Evolutionary conservation across 2,329 filamentous ascomycete species (phyloP).

Genomic region (Lachnellula hyalina): DNA sequence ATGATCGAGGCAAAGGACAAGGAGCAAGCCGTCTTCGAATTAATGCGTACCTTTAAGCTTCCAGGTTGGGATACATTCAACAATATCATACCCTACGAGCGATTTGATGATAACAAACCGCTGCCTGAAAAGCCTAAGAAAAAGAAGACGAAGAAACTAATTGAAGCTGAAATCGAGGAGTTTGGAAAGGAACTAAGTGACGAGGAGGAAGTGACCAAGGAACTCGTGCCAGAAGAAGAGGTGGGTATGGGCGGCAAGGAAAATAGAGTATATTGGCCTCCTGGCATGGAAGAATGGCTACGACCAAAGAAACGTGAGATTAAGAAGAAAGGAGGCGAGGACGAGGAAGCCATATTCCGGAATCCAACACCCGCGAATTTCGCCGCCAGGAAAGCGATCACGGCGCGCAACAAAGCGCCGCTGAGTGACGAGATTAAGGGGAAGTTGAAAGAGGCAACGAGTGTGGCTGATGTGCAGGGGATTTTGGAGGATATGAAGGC

Average conservation of each 20-base stretch:
- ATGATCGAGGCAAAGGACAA: slow-evolving; percentile 99
- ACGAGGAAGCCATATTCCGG: slow-evolving; percentile 31
- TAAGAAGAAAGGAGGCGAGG: slow-evolving; percentile 40
- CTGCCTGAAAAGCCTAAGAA: slow-evolving; percentile 42
- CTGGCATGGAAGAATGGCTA: slow-evolving; percentile 86
- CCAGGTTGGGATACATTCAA: slow-evolving; percentile 73
- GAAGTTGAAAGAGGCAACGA: slow-evolving; percentile 16
- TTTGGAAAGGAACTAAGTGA: slow-evolving; percentile 31
- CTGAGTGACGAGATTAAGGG: slow-evolving; percentile 19
- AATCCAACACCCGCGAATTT: slow-evolving; percentile 28
- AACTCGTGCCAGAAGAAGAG: slow-evolving; percentile 50
- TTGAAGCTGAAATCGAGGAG: slow-evolving; percentile 29
- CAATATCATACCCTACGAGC: slow-evolving; percentile 70
- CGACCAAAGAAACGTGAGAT: slow-evolving; percentile 69
- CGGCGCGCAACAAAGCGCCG: slow-evolving; percentile 14
- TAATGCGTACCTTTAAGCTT: slow-evolving; percentile 84
- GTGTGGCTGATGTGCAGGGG: slow-evolving; percentile 24
- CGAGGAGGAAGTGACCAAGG: slow-evolving; percentile 34
- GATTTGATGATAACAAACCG: slow-evolving; percentile 67
- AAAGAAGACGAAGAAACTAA: slow-evolving; percentile 37
- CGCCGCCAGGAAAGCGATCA: slow-evolving; percentile 21
- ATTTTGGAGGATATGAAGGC: slow-evolving; percentile 21
- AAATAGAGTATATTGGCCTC: slow-evolving; percentile 82
- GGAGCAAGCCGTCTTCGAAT: slow-evolving; percentile 90
- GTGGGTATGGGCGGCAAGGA: slow-evolving; percentile 82